Conservation (phyloP, 163 green algal genomes). For the Scenedesmus sp. region DNA sequence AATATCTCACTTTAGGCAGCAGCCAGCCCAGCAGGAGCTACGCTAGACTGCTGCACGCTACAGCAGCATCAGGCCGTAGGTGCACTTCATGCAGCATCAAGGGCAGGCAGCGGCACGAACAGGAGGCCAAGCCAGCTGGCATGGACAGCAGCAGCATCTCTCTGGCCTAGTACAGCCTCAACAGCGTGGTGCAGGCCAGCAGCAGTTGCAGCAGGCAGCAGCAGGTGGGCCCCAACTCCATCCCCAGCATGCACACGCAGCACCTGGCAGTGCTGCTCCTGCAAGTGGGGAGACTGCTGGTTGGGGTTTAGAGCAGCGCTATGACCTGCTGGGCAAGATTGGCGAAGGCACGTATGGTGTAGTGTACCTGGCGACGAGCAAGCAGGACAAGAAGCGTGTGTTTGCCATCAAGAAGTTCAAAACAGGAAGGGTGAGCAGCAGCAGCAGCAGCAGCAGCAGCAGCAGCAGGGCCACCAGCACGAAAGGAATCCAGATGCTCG, state of each 20-base stretch:
- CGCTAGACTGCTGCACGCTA: background rate
- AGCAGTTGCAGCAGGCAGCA: slow-evolving; percentile 4
- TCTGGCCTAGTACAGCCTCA: background rate
- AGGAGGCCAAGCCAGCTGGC: slow-evolving; percentile 8
- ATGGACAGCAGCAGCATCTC: background rate
- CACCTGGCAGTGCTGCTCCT: background rate
- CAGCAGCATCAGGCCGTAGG: background rate
- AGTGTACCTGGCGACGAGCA: slow-evolving; percentile 72
- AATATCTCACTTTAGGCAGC: background rate
- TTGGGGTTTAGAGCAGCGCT: slow-evolving; percentile 37
- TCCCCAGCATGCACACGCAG: background rate
- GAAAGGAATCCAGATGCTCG: background rate
- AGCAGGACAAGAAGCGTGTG: slow-evolving; percentile 51
- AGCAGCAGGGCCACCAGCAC: background rate
- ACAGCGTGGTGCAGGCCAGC: background rate
- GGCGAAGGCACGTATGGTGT: slow-evolving; percentile 84
- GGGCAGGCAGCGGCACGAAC: background rate
- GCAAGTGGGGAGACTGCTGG: background rate
- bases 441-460: background rate
- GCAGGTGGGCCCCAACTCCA: background rate
- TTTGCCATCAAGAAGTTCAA: slow-evolving; percentile 93
- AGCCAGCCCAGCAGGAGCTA: background rate
- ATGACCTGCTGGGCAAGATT: slow-evolving; percentile 58
- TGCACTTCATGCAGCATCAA: background rate
- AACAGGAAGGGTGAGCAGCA: slow-evolving; percentile 69